Base-by-base conservation (phyloP, 176 grass and related monocot species). In the Oryza australiensis region DNA sequence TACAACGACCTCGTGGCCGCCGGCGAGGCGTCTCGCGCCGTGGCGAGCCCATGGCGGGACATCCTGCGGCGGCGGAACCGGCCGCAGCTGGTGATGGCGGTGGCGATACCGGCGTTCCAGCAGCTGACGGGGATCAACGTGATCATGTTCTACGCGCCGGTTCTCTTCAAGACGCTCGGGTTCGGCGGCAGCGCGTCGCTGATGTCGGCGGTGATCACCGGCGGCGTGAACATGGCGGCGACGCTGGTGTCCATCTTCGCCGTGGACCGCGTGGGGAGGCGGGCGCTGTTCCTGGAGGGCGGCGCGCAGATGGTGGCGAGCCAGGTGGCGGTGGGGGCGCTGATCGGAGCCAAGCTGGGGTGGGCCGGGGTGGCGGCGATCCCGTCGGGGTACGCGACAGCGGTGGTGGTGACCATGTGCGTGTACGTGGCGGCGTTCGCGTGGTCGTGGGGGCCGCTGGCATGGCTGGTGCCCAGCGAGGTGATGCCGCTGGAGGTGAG, bases 381-480 rank as follows among this genome's bases (percentile, higher is more conserved):
- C 75, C 75, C 62, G 59, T 0, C 60, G 15, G 60, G 15, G 75
- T 78, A 78, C 38, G 60, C 60, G 24, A 16, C 35, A 9, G 75
- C 26, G 38, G 75, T 46, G 75, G 75, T 78, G 75, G 38, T 45
- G 60, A 3, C 41, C 34, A 75, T 75, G 49, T 46, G 72, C 72
- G 15, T 86, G 20, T 96, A 92, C 60, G 90, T 96, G 32, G 93
- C 85, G 2, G 93, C 76, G 3, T 95, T 90, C 83, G 90, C 87
- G 0, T 95, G 90, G 93, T 86, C 88, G 12, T 95, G 90, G 93
- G 93, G 93, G 9, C 93, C 90, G 4, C 90, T 95, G 8, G 87
- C 83, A 13, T 96, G 88, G 94, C 83, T 96, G 29, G 94, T 96
- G n/a, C 94, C 88, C 0, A 88, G 88, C 46, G 88, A 92, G 78